phyloP scores from a whole-genome alignment of 2,329 filamentous ascomycete species.

The Paramyrothecium roridum region DNA sequence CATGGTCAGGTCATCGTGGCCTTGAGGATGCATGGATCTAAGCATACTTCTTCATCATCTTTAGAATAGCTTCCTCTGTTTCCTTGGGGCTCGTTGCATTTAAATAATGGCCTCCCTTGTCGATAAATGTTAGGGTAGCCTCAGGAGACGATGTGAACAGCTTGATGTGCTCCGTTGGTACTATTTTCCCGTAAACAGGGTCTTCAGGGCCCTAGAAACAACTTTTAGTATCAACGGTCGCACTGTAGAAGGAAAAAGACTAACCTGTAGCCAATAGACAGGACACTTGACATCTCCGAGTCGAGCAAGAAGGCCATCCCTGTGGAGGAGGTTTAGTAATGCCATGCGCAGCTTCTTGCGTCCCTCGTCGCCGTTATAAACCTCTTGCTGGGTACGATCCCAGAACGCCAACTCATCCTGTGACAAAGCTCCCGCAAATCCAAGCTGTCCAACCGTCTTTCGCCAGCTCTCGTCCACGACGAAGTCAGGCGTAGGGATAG shows the following conservation, averaged over 20 bases:
- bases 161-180: slow-evolving; percentile 46
- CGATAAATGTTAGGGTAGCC: slow-evolving; percentile 37
- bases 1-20: no score
- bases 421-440: slow-evolving; percentile 39
- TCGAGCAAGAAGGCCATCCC: slow-evolving; percentile 45
- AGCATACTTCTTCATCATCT: slow-evolving; percentile 34
- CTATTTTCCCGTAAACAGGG: slow-evolving; percentile 33
- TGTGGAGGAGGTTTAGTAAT: slow-evolving; percentile 37
- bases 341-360: slow-evolving; percentile 45
- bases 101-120: slow-evolving; percentile 46
- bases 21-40: no score
- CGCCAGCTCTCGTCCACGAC: slow-evolving; percentile 43
- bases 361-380: slow-evolving; percentile 48
- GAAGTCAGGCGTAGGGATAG: slow-evolving; percentile 42
- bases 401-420: slow-evolving; percentile 39
- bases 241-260: slow-evolving; percentile 8
- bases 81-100: slow-evolving; percentile 46
- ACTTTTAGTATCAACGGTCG: not conserved
- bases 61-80: slow-evolving; percentile 39
- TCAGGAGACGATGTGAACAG: slow-evolving; percentile 44
- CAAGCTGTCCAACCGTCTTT: slow-evolving; percentile 39
- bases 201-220: slow-evolving; percentile 40
- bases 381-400: slow-evolving; percentile 38
- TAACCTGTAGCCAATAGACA: slow-evolving; percentile 50
- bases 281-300: slow-evolving; percentile 46